Base-by-base conservation (phyloP, 352 stramenopile genomes). In the Pythium rhizo-oryzae region DNA sequence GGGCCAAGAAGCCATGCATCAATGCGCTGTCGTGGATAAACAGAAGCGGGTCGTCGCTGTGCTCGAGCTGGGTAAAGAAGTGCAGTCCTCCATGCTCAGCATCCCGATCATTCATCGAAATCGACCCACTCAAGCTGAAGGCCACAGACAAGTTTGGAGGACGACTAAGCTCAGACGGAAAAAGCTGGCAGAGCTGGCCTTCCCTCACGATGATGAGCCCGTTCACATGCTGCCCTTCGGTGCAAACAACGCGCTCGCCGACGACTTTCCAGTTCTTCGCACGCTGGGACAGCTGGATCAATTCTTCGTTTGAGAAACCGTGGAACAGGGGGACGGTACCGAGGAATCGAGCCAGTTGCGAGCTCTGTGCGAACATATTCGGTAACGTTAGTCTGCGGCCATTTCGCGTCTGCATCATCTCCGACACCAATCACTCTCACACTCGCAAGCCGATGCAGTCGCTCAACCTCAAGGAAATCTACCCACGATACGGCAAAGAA, bases 61-160 rank as follows among this genome's bases (percentile, higher is more conserved):
- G 69, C 59, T 91, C 82, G 6, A 91, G 68, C 62, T 91, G 80
- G 16, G 68, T 74, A 69, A 87, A 91, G 59, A 91, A 91, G 41
- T 77, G 70, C 16, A 64, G 66, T 2, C 75, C 70, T 3, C 64
- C 77, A 15, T 67, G 59, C 21, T 78, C 65, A 8, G 33, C 23
- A 28, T 72, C 62, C 7, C 65, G 56, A 0, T 58, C 57, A 9
- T 74, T 70, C 23, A 47, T 62, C 8, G 67, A 62, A 6, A 89
- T 72, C 23, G 77, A 67, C 24, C 80, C 82, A 39, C 80, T 84
- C 37, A 89, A 61, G 4, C 67, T 74, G 52, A 91, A 91, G 0
- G 79, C 69, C 33, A 82, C 67, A 13, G 77, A 82, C 28, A 85
- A 68, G 55, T 88, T 73, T 16, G 77, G 79, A 12, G 82, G 77